Evolutionary conservation across 2,329 filamentous ascomycete genomes (phyloP), one percentile per base, ranked within the genome.

Genomic region (Ophiognomonia clavigignenti-juglandacearum): DNA sequence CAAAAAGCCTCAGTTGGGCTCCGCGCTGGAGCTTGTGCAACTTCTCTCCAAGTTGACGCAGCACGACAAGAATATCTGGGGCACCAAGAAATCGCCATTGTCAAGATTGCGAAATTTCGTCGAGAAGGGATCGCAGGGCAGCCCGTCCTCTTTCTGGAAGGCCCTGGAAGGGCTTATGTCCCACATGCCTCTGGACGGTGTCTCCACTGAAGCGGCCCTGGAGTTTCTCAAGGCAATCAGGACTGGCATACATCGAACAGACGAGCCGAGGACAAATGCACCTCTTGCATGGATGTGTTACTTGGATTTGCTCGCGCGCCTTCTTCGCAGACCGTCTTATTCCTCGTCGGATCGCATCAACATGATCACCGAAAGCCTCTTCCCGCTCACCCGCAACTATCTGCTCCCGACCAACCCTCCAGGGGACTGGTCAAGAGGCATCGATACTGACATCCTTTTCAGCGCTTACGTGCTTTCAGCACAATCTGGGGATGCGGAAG

Each of bases 121-220:
- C 6, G 83, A 86, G 52, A 87, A 83, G 57, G 92, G 93, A 3
- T 95, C 92, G 0, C 88, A 96, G 59, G 80, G 82, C n/a, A 85
- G 86, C 3, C 72, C 80, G 0, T 67, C 74, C 4, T 77, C 74
- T 9, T 96, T 84, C 60, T 98, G 93, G 93, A 65, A 73, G 22
- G 78, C 77, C 14, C 62, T 95, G 26, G 72, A 76, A 32, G 69
- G 73, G 24, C 66, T 97, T 0, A 61, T 96, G 6, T 69, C 77
- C 19, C 63, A 82, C 1, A 61, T 92, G 2, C 71, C 85, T 40
- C 55, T 64, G 3, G 66, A 76, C 13, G 57, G 67, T 2, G 58
- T 70, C 5, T 58, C 62, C 1, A 44, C 61, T 4, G 72, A 82
- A 3, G 76, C 78, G 20, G 76, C 81, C 2, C 71, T 74, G 0